Conservation (phyloP, 768 basidiomycete genomes). For the Pulveroboletus sp. region DNA sequence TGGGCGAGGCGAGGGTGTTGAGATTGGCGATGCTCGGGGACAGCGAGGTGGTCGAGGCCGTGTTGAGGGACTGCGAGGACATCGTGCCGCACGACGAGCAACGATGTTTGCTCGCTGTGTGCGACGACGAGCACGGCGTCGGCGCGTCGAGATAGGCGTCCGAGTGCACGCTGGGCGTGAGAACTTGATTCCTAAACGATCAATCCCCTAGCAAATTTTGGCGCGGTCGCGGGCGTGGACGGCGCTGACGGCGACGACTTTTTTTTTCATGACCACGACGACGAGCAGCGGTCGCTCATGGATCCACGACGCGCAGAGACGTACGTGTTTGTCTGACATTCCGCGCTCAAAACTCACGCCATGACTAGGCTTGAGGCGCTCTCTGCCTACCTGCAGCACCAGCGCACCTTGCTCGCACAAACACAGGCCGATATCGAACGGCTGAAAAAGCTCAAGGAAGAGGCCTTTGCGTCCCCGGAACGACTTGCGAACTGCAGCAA, state of each 20-base stretch:
- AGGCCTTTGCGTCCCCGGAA: constrained; percentile 36
- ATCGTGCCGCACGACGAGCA: constrained; percentile 20
- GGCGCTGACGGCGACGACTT: constrained; percentile 15
- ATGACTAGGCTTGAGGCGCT: constrained; percentile 51
- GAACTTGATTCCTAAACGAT: constrained; percentile 21
- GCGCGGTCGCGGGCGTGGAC: constrained; percentile 5
- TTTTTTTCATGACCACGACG: constrained; percentile 34
- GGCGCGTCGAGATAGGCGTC: constrained; percentile 14
- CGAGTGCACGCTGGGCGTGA: constrained; percentile 14
- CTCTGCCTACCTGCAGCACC: constrained; percentile 59
- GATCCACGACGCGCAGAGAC: constrained; percentile 35
- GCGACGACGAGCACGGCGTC: constrained; percentile 25
- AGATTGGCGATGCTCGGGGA: constrained; percentile 34
- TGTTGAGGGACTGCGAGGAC: constrained; percentile 31
- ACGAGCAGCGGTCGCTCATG: constrained; percentile 24
- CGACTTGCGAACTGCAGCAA: constrained; percentile 31
- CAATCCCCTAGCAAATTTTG: constrained; percentile 18
- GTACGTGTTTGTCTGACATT: constrained; percentile 16
- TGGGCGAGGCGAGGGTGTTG: constrained; percentile 30
- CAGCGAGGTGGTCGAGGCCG: constrained; percentile 31
- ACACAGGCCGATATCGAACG: constrained; percentile 63
- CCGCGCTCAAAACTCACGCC: neutral
- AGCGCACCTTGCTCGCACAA: constrained; percentile 55
- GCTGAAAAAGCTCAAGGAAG: constrained; percentile 44
- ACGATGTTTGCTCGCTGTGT: constrained; percentile 26